phyloP scores from a whole-genome alignment of 805 yeast species.

The Ogataea polymorpha region DNA sequence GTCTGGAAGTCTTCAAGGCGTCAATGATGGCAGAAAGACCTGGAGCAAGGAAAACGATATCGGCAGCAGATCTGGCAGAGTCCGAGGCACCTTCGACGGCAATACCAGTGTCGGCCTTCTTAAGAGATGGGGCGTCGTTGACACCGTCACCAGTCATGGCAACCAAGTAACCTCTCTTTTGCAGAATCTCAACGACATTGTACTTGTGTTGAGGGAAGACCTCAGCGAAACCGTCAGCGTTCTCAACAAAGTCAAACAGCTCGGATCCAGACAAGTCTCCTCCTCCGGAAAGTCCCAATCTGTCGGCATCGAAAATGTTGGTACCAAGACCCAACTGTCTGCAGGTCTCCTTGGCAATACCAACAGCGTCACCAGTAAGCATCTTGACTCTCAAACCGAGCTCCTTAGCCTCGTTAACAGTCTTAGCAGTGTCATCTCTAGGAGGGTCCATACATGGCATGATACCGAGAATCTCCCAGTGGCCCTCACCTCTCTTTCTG shows the following conservation, averaged over 20 bases:
- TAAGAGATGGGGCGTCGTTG: slow-evolving; percentile 95
- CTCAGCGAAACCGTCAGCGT: slow-evolving; percentile 98
- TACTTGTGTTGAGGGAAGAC: slow-evolving; percentile 98
- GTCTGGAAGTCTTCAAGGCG: slow-evolving; percentile 92
- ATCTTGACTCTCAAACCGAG: slow-evolving; percentile 95
- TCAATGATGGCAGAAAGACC: slow-evolving; percentile 94
- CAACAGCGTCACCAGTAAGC: slow-evolving; percentile 99
- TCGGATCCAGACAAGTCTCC: slow-evolving; percentile 97
- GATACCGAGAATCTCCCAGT: slow-evolving; percentile 96
- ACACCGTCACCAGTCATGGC: slow-evolving; percentile 99
- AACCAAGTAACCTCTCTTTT: slow-evolving; percentile 93
- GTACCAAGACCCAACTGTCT: slow-evolving; percentile 97
- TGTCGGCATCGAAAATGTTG: slow-evolving; percentile 94
- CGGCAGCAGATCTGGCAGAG: slow-evolving; percentile 96
- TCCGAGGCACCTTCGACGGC: slow-evolving; percentile 98
- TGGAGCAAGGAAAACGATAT: slow-evolving; percentile 92
- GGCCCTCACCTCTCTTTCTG: slow-evolving; percentile 97
- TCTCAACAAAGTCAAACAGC: slow-evolving; percentile 95
- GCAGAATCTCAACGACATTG: slow-evolving; percentile 92
- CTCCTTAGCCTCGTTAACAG: slow-evolving; percentile 85
- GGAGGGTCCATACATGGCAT: slow-evolving; percentile 99
- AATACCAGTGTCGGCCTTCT: slow-evolving; percentile 95
- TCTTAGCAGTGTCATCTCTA: slow-evolving; percentile 95
- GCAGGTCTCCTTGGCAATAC: slow-evolving; percentile 97
- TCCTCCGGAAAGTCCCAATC: slow-evolving; percentile 89